Conservation (phyloP, 192 early-diverging fungal species). For the Geranomyces michiganensis region DNA sequence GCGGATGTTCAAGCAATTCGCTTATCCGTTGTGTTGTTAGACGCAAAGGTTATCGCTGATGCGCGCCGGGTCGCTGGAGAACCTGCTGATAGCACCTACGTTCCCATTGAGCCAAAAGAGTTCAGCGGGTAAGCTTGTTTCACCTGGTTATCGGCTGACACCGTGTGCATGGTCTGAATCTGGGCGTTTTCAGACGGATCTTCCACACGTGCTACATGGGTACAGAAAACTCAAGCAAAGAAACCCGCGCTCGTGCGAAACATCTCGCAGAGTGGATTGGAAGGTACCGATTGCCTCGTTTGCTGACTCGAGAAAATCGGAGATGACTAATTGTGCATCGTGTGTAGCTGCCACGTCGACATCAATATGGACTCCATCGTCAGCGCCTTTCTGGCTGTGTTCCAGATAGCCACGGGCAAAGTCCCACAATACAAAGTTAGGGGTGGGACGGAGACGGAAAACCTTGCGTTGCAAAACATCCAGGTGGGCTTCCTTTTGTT, state of each 20-base stretch:
- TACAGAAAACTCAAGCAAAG: constrained; percentile 82
- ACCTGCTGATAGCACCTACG: constrained; percentile 56
- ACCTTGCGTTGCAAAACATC: constrained; percentile 96
- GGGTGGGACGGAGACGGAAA: constrained; percentile 84
- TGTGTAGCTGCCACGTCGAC: constrained; percentile 82
- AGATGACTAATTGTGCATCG: neutral
- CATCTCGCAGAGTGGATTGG: constrained; percentile 80
- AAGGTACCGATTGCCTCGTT: constrained; percentile 39
- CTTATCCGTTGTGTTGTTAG: constrained; percentile 27
- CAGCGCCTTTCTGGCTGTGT: constrained; percentile 72
- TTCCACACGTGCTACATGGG: constrained; percentile 99
- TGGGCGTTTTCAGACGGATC: constrained; percentile 55
- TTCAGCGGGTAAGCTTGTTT: constrained; percentile 61
- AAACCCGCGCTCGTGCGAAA: constrained; percentile 82
- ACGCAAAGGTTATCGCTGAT: constrained; percentile 74
- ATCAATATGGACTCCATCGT: constrained; percentile 88
- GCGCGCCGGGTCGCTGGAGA: constrained; percentile 63
- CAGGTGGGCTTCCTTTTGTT: constrained; percentile 68
- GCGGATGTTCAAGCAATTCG: neutral
- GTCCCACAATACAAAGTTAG: constrained; percentile 79
- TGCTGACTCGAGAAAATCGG: neutral
- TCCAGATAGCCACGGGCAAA: constrained; percentile 71
- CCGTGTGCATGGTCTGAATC: too few species aligned
- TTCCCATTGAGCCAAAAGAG: constrained; percentile 79
- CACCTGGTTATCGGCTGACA: too few species aligned